Evolutionary conservation across 495 filamentous ascomycete species (phyloP).

Genomic region (Tuber aestivum): DNA sequence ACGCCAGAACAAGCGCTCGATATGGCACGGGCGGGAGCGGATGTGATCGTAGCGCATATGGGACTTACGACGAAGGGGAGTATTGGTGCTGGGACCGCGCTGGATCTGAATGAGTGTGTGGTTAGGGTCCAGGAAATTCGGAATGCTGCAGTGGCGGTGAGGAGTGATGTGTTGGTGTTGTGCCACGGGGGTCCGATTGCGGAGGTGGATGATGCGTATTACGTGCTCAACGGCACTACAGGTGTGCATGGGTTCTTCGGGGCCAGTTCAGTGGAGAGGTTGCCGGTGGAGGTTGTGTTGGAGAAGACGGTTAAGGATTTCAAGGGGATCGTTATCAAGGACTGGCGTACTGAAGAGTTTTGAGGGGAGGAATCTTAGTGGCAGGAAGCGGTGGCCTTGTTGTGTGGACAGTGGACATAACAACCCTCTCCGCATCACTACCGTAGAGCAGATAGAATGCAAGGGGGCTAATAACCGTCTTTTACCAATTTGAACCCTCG

Average conservation of each 20-base stretch:
- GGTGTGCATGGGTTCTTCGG: constrained; percentile 68
- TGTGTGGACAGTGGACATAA: not conserved
- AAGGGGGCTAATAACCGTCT: not conserved
- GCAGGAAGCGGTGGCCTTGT: not conserved
- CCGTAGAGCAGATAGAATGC: not conserved
- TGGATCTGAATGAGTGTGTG: constrained; percentile 58
- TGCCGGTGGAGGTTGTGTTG: constrained; percentile 64
- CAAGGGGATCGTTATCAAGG: constrained; percentile 48
- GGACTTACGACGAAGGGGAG: constrained; percentile 60
- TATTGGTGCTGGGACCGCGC: constrained; percentile 58
- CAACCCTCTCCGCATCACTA: not conserved
- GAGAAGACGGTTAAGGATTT: constrained; percentile 56
- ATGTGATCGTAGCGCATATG: constrained; percentile 64
- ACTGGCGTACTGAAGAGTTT: not conserved
- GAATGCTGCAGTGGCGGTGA: constrained; percentile 53
- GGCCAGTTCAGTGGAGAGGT: constrained; percentile 63
- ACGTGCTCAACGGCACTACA: constrained; percentile 53
- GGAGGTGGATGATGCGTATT: constrained; percentile 56
- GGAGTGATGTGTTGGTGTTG: constrained; percentile 57
- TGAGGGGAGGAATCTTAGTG: not conserved
- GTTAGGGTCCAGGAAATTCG: constrained; percentile 56
- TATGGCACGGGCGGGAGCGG: constrained; percentile 61
- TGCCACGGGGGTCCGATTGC: constrained; percentile 67
- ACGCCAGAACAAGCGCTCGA: constrained; percentile 52
- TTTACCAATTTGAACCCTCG: not conserved